These are phyloP conservation scores for Brassica hybrid DNA, from an alignment of 441 rosid genomes.

Conservation along the genomic window DNA sequence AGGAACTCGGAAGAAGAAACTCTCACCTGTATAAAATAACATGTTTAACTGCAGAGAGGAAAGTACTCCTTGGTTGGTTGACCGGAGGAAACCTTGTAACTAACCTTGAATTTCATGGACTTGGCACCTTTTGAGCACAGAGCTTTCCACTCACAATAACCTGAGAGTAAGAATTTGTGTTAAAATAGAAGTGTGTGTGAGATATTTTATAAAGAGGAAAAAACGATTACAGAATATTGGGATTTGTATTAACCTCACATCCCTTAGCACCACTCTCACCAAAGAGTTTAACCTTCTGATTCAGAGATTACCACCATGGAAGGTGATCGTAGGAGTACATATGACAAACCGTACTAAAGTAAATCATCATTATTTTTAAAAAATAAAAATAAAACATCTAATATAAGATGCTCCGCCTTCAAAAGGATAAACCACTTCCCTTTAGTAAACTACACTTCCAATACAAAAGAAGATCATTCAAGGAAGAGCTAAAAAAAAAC, in stretches of 20 bases:
- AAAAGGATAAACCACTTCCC: too few relatives aligned
- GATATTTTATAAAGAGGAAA: too few relatives aligned
- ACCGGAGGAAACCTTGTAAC: background rate
- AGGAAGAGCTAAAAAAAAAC: too few relatives aligned
- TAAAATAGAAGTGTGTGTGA: background rate
- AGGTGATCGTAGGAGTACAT: background rate
- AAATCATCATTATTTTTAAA: constrained; percentile 13
- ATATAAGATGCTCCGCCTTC: too few relatives aligned
- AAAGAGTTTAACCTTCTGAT: background rate
- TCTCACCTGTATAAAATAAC: background rate
- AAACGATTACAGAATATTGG: background rate
- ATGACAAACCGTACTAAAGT: constrained; percentile 54
- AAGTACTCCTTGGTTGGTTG: background rate
- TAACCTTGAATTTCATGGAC: background rate
- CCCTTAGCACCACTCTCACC: background rate
- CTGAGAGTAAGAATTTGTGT: background rate
- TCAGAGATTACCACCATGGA: background rate
- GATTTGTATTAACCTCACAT: background rate
- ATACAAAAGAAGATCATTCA: too few relatives aligned
- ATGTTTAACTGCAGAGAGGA: background rate
- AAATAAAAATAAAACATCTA: background rate
- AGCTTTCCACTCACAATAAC: background rate
- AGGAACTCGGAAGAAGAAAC: background rate
- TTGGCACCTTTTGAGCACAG: background rate
- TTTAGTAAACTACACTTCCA: too few relatives aligned